These are phyloP conservation scores for Alternaria incomplexa DNA, from an alignment of 2,329 filamentous ascomycete genomes.

Conservation along the genomic window DNA sequence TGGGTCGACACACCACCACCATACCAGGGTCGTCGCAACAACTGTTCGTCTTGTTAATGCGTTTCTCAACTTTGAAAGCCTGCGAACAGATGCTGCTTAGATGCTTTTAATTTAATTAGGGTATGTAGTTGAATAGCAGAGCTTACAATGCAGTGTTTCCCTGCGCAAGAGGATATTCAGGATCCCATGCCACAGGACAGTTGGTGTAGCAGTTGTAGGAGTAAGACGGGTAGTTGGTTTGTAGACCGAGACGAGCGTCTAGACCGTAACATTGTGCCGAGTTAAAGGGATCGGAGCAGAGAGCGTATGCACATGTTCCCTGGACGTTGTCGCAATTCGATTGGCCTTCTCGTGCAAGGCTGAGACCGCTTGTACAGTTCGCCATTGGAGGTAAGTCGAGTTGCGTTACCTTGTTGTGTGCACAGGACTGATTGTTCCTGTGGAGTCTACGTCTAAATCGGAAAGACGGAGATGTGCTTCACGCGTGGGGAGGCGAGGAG, in stretches of 20 bases:
- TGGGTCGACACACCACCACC: background rate
- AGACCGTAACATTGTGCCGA: background rate
- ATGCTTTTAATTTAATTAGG: background rate
- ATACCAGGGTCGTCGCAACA: background rate
- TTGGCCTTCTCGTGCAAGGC: background rate
- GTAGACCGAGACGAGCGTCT: background rate
- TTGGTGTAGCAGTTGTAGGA: background rate
- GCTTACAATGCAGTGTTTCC: background rate
- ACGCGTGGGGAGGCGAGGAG: background rate
- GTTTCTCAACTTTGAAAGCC: background rate
- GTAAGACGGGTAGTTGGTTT: background rate
- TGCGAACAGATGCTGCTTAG: background rate
- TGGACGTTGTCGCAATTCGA: background rate
- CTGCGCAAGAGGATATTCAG: background rate
- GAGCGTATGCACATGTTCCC: background rate
- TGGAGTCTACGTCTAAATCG: accelerated
- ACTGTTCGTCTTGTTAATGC: background rate
- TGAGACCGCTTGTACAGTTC: background rate
- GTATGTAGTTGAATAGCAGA: background rate
- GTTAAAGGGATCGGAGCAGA: background rate
- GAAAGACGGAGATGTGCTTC: background rate
- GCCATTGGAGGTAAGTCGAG: background rate
- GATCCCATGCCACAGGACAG: background rate
- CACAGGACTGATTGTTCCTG: background rate
- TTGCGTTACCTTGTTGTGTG: background rate